Evolutionary conservation across 208 protist species (phyloP), one percentile per base, ranked within the genome.

Genomic region (Wallacemonas sp.): DNA sequence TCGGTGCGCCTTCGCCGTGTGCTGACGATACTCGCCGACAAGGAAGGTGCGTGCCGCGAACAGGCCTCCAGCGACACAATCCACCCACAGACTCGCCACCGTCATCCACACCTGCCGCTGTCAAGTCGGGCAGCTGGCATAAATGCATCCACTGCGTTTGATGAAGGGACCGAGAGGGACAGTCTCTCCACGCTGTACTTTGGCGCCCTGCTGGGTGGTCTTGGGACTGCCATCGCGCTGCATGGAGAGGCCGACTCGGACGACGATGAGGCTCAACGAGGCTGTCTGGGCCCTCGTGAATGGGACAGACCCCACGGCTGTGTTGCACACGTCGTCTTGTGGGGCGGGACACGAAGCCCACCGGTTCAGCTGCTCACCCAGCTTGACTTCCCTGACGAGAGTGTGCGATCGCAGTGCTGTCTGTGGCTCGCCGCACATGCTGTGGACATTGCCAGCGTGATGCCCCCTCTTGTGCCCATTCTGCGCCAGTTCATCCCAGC

Each of bases 291-390:
- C 9, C 14, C 36, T n/a, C n/a, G n/a, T n/a, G n/a, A n/a, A n/a
- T n/a, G n/a, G n/a, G n/a, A n/a, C n/a, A n/a, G n/a, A n/a, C n/a
- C n/a, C n/a, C n/a, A n/a, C n/a, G n/a, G n/a, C n/a, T n/a, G n/a
- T n/a, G n/a, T n/a, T n/a, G n/a, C 22, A 22, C 24, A 26, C 30
- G 28, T 58, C 8, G 14, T 58, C 30, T 21, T 58, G 9, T 58
- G 51, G 3, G 86, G 86, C 22, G 86, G 86, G 38, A 78, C 78
- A 9, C 80, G 75, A 15, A 80, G 77, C 4, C 82, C 82, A 30
- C 59, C 72, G 14, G 79, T 89, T 26, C 75, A 70, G 38, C 47
- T 82, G 9, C 53, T 75, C 21, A 75, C 80, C 26, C 77, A 80
- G 60, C 28, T 92, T 33, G 56, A 73, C 26, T 30, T 74, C 22